Evolutionary conservation across 2,329 filamentous ascomycete species (phyloP), one percentile per base, ranked within the genome.

Genomic region (Fusarium palustre): DNA sequence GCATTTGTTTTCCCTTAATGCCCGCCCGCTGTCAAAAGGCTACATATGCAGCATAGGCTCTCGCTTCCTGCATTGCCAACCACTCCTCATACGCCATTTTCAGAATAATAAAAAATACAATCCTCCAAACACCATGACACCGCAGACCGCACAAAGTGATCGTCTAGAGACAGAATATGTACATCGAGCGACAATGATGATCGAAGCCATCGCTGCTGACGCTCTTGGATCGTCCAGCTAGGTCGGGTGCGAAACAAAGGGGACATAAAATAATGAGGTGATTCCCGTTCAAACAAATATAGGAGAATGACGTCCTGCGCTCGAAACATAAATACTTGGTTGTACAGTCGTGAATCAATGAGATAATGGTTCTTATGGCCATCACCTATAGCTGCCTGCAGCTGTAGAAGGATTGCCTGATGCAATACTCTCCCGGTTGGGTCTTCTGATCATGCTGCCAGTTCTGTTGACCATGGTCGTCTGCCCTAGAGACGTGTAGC

Each of bases 401-500:
- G 81, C 78, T 36, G 81, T 77, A 59, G 81, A 78, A 20, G 80
- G 77, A 31, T 84, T 81, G 45, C 58, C 68, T 43, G 75, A 64
- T 20, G 71, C 67, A 50, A 74, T 69, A 69, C 81, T 83, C 56
- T 83, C 82, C 55, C 84, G 81, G 52, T 81, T 81, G 24, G 77
- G 75, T 54, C 80, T 74, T 69, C 82, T 77, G 64, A 79, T 82
- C 55, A 86, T 74, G 70, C 84, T 88, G 64, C 79, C 80, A 7
- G 80, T 79, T 59, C 86, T 81, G 60, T 77, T 79, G 36, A 85
- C 75, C 62, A 82, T 70, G 9, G 80, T 75, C 16, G 77, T 77
- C 54, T 82, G 82, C 16, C 81, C 80, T 28, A 85, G 75, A 1
- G 84, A 83, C 56, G 82, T 78, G 38, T 84, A 82, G 20, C 85